Evolutionary conservation across 768 basidiomycete species (phyloP), one percentile per base, ranked within the genome.

Genomic region (Lanmaoa pseudosensibilis): DNA sequence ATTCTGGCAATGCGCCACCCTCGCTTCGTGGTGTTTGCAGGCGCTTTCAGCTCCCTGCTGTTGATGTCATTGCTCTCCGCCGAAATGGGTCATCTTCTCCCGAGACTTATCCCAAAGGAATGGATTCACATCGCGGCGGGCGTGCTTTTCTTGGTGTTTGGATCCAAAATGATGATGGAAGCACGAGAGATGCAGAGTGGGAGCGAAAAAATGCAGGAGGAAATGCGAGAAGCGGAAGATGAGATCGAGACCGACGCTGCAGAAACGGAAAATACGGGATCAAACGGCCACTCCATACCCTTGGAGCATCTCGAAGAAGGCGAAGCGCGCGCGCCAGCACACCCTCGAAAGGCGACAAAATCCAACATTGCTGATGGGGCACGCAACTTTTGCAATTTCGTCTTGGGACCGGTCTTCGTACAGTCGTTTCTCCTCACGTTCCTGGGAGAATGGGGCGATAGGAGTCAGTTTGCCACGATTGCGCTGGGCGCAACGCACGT

Each of bases 381-480:
- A 6, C 81, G 92, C 63, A 95, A 95, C 69, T 87, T 94, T 65
- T 88, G 84, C 69, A 87, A 85, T 65, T 75, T 94, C 18, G 72
- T 95, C 61, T 74, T 98, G 19, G 94, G 92, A 1, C 96, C 96
- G 1, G 92, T 97, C 2, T 96, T 98, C 67, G 94, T 94, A 3
- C 94, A 99, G 72, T 85, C 93, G 0, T 98, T 99, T 66, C 77
- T 96, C 33, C 78, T 99, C 57, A 98, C 96, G 0, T 98, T 98
- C 74, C 78, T 99, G n/a, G 97, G 95, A 11, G 97, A 99, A 74
- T 98, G 97, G 97, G 96, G 97, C 1, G 97, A 98, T 74, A 77
- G 96, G 51, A 96, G 93, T 67, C 96, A 99, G 75, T 93, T 98
- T 64, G 90, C 97, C 2, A 98, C 97, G 2, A 96, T 98, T 59